These are phyloP conservation scores for Trebouxia sp. DNA, from an alignment of 139 green algal genomes.

Conservation along the genomic window DNA sequence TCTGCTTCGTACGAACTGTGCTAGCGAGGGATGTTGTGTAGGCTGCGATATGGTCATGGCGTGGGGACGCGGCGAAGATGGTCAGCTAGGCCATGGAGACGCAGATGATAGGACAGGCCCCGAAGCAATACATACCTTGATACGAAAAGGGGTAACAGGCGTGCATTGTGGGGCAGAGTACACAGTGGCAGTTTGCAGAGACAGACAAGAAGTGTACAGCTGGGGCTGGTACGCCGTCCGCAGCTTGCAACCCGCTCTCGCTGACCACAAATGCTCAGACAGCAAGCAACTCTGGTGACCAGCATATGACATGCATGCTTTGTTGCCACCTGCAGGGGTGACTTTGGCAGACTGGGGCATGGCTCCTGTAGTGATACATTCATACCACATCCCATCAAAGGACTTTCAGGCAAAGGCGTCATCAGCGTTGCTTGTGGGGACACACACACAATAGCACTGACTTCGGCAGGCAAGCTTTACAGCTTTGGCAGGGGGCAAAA, in stretches of 20 bases:
- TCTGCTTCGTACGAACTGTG: neutral
- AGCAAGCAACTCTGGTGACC: neutral
- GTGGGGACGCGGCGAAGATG: constrained; percentile 89
- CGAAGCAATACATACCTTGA: constrained; percentile 52
- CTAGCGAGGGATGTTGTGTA: constrained; percentile 28
- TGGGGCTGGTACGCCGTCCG: constrained; percentile 79
- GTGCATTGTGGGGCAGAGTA: constrained; percentile 87
- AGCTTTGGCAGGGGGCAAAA: constrained; percentile 69
- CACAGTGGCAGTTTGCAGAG: constrained; percentile 64
- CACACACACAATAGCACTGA: constrained; percentile 83
- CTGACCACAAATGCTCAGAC: neutral
- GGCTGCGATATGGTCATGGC: constrained; percentile 52
- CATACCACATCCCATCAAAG: constrained; percentile 66
- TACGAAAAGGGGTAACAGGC: constrained; percentile 39
- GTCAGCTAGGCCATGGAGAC: constrained; percentile 66
- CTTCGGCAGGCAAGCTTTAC: constrained; percentile 59
- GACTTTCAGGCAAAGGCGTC: constrained; percentile 51
- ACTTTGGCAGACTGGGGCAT: constrained; percentile 89
- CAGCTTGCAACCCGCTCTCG: too few relatives aligned
- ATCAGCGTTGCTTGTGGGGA: constrained; percentile 80
- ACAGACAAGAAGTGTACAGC: constrained; percentile 63
- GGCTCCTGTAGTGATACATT: constrained; percentile 79
- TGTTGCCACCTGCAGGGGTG: constrained; percentile 56
- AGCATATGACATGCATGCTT: neutral
- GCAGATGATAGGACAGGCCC: constrained; percentile 59